Conservation (phyloP, 495 filamentous ascomycete species). For the Schizothecium vesticola region DNA sequence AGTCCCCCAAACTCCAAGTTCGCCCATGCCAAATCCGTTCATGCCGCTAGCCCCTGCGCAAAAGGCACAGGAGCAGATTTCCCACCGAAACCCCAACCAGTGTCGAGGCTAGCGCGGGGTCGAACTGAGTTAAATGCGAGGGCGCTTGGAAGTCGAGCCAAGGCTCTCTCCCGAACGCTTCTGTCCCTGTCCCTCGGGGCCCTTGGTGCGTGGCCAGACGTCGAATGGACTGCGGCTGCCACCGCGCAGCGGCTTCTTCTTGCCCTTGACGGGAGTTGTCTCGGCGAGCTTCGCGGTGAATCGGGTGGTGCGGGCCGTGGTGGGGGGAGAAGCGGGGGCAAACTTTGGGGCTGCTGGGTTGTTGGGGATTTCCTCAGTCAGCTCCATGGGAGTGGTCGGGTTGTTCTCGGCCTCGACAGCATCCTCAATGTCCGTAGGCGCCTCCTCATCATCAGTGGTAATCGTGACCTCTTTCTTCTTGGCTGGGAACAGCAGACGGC, state of each 20-base stretch:
- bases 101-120: not conserved
- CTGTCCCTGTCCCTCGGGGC: conserved; percentile 14
- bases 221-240: conserved; percentile 59
- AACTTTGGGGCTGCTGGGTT: conserved; percentile 50
- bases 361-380: conserved; percentile 24
- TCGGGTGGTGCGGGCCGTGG: conserved; percentile 49
- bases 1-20: not conserved
- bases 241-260: conserved; percentile 1
- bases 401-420: conserved; percentile 52
- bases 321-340: conserved; percentile 52
- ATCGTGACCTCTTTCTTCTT: conserved; percentile 44
- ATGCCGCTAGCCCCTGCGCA: not conserved
- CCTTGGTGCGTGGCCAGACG: conserved; percentile 59
- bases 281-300: conserved; percentile 29
- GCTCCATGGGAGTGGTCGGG: conserved; percentile 33
- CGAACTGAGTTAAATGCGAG: conserved; percentile 27
- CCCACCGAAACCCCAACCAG: not conserved
- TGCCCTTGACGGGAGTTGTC: conserved; percentile 28
- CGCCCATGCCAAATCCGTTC: not conserved
- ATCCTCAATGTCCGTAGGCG: conserved; percentile 47
- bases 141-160: conserved; percentile 30
- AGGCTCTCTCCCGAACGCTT: conserved; percentile 45
- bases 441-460: conserved; percentile 53
- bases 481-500: conserved; percentile 68
- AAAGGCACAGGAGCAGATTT: not conserved